A percentile compares a stretch with the other conserved stretches of the same genome.
Conservation (phyloP, 106 monocot genomes). For the Phalaenopsis equestris region DNA sequence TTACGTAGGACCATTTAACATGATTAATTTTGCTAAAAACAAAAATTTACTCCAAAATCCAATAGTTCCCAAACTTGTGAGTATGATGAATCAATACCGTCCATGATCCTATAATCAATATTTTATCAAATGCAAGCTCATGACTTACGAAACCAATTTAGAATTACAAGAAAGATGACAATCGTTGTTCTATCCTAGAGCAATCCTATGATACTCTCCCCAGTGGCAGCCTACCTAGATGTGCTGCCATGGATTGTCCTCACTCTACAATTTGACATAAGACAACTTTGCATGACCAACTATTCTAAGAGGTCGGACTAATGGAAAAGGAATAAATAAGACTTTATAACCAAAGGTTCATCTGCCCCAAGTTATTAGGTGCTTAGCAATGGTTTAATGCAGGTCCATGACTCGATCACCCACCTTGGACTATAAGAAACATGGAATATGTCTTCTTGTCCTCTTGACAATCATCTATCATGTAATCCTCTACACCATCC, state of each 20-base stretch:
- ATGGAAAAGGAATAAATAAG: neutral
- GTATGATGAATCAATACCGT: neutral
- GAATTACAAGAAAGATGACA: no score
- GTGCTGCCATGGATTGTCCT: no score
- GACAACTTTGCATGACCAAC: neutral
- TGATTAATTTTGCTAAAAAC: no score
- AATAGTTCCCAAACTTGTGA: neutral
- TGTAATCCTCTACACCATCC: neutral
- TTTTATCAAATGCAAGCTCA: neutral
- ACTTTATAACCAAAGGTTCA: no score
- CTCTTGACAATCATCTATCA: neutral
- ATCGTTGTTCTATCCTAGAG: no score
- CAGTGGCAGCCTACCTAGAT: no score
- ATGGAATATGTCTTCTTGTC: neutral
- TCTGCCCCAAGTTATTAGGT: no score
- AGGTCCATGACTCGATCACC: neutral
- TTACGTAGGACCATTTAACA: neutral
- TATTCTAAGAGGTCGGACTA: neutral
- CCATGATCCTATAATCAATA: neutral
- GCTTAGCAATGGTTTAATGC: neutral
- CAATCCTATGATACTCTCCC: no score
- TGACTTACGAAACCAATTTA: no score
- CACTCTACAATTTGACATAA: no score
- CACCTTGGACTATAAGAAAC: neutral
- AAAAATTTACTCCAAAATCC: neutral